These are phyloP conservation scores for Sungouiozyma ichnusensis DNA, from an alignment of 805 yeast species.

Conservation along the genomic window DNA sequence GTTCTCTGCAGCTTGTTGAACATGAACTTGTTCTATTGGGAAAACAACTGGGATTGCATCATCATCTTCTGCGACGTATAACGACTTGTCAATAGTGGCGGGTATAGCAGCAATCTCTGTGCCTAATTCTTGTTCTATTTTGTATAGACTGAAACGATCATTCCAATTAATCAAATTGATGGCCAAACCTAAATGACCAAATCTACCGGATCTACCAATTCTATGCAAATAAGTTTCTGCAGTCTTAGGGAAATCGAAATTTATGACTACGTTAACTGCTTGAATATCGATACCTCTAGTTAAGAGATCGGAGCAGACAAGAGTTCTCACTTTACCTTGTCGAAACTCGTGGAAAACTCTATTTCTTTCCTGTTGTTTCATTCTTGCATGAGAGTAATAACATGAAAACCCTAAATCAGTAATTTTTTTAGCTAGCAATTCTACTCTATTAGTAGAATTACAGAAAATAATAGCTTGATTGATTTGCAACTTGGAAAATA, in stretches of 20 bases:
- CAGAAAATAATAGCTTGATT: conserved; percentile 96
- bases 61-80: conserved; percentile 76
- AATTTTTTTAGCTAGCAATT: conserved; percentile 86
- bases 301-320: conserved; percentile 91
- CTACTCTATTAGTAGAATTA: conserved; percentile 94
- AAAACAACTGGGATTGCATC: conserved; percentile 81
- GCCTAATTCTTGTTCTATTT: conserved; percentile 93
- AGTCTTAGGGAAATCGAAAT: conserved; percentile 95
- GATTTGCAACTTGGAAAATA: conserved; percentile 87
- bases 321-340: conserved; percentile 93
- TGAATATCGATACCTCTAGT: conserved; percentile 99
- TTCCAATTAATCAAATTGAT: conserved; percentile 94
- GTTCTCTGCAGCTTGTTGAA: conserved; percentile 6
- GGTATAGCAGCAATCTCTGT: conserved; percentile 97
- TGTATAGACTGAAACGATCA: conserved; percentile 85
- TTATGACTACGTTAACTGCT: conserved; percentile 95
- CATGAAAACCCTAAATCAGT: conserved; percentile 95
- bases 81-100: conserved; percentile 74
- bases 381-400: conserved; percentile 91
- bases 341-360: conserved; percentile 97
- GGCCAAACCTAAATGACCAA: conserved; percentile 96
- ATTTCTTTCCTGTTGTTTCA: conserved; percentile 96
- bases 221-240: conserved; percentile 97
- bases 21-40: conserved; percentile 44
- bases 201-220: conserved; percentile 98